Evolutionary conservation across 2,329 filamentous ascomycete genomes (phyloP).

Genomic region (Xylariaceae sp.): DNA sequence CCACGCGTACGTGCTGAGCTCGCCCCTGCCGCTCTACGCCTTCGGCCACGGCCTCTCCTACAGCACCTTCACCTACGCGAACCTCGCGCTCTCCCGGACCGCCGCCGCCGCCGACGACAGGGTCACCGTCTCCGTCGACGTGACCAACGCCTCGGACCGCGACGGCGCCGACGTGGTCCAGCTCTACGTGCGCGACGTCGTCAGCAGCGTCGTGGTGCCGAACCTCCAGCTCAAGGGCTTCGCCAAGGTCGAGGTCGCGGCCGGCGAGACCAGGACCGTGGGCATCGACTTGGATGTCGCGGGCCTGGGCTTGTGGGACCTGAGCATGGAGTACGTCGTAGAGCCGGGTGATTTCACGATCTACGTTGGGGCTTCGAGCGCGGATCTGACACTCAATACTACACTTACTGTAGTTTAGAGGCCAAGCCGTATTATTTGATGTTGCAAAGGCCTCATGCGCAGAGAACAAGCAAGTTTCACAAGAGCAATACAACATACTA

Average conservation of each 20-base stretch:
- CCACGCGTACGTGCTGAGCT: slow-evolving; percentile 59
- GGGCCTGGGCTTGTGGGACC: slow-evolving; percentile 53
- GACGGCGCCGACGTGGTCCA: slow-evolving; percentile 66
- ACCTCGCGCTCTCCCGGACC: slow-evolving; percentile 45
- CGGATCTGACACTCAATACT: slow-evolving; percentile 50
- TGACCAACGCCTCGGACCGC: slow-evolving; percentile 54
- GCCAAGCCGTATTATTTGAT: too few species aligned
- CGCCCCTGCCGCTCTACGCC: slow-evolving; percentile 54
- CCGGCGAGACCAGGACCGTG: slow-evolving; percentile 53
- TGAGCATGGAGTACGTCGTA: slow-evolving; percentile 65
- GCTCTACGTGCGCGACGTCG: slow-evolving; percentile 60
- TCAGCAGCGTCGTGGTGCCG: slow-evolving; percentile 59
- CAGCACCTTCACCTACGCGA: slow-evolving; percentile 57
- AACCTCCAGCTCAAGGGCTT: slow-evolving; percentile 64
- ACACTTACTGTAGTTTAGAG: slow-evolving; percentile 48
- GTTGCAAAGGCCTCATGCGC: too few species aligned
- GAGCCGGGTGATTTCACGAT: slow-evolving; percentile 66
- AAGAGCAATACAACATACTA: too few species aligned
- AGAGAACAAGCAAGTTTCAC: too few species aligned
- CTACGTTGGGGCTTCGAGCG: slow-evolving; percentile 56
- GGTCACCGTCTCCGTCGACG: slow-evolving; percentile 54
- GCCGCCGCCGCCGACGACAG: slow-evolving; percentile 37
- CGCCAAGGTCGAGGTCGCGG: slow-evolving; percentile 57
- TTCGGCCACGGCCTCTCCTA: slow-evolving; percentile 67
- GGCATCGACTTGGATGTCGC: slow-evolving; percentile 43